A percentile compares a stretch with the other conserved stretches of the same genome.
These are phyloP conservation scores for Gypsophila paniculata DNA, from an alignment of 179 eudicot species.

Conservation along the genomic window DNA sequence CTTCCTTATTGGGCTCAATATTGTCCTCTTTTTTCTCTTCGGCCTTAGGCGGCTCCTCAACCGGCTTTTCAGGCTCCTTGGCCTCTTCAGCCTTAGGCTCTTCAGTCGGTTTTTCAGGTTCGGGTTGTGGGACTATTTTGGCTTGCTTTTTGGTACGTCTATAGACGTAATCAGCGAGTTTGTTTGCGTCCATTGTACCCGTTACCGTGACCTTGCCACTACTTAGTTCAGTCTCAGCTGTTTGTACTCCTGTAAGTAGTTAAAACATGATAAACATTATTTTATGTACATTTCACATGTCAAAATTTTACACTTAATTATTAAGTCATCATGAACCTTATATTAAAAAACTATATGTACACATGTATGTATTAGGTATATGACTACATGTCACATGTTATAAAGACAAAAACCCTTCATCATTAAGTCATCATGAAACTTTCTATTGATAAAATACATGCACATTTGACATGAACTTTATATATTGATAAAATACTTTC, in stretches of 20 bases:
- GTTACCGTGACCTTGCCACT: constrained; percentile 75
- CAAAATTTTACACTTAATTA: background rate
- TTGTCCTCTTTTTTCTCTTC: constrained; percentile 34
- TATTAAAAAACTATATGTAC: too few relatives aligned
- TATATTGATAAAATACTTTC: too few relatives aligned
- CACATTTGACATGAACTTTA: background rate
- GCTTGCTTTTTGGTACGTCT: constrained; percentile 86
- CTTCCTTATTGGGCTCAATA: constrained; percentile 16
- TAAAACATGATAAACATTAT: background rate
- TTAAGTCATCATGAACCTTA: constrained; percentile 1
- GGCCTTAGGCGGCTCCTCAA: constrained; percentile 41
- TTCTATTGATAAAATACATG: background rate
- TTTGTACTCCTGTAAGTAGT: constrained; percentile 86
- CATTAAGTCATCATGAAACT: background rate
- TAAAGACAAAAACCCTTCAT: background rate
- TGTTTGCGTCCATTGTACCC: constrained; percentile 79
- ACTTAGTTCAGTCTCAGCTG: constrained; percentile 68
- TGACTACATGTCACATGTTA: background rate
- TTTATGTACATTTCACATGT: background rate
- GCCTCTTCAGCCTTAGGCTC: constrained; percentile 39
- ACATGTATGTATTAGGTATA: too few relatives aligned
- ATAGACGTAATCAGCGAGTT: constrained; percentile 77
- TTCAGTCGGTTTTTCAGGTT: constrained; percentile 48
- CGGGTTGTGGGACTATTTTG: constrained; percentile 70
- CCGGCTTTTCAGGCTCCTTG: constrained; percentile 29